Conservation (phyloP, 495 filamentous ascomycete species). For the Penicillium bovifimosum region DNA sequence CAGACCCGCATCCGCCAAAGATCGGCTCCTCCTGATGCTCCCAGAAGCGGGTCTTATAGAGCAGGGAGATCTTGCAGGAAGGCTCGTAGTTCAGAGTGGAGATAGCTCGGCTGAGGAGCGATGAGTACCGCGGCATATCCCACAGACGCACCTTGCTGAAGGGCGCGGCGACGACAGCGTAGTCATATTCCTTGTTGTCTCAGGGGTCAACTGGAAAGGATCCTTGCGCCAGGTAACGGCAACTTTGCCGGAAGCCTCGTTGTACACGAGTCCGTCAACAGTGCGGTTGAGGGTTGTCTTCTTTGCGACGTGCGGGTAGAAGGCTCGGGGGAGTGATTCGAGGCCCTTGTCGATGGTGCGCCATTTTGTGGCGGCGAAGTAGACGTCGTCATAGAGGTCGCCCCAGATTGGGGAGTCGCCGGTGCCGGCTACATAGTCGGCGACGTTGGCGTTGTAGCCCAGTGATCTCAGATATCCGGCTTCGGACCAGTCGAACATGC, state of each 20-base stretch:
- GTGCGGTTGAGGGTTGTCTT: conserved; percentile 49
- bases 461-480: conserved; percentile 56
- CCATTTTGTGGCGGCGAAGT: conserved; percentile 57
- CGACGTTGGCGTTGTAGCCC: conserved; percentile 48
- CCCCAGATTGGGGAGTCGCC: conserved; percentile 24
- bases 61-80: conserved; percentile 61
- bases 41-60: conserved; percentile 64
- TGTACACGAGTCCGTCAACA: conserved; percentile 42
- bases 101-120: conserved; percentile 54
- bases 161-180: conserved; percentile 57
- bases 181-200: conserved; percentile 55
- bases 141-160: conserved; percentile 54
- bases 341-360: conserved; percentile 62
- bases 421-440: conserved; percentile 39
- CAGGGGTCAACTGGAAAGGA: conserved; percentile 33
- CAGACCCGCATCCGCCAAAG: conserved; percentile 53
- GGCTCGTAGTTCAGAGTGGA: conserved; percentile 49
- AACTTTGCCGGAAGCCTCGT: conserved; percentile 37
- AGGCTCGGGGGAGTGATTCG: conserved; percentile 54
- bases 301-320: conserved; percentile 53
- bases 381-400: conserved; percentile 44
- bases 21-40: conserved; percentile 57
- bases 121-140: conserved; percentile 47
- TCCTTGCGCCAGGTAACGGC: conserved; percentile 44
- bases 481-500: conserved; percentile 53